Base-by-base conservation (phyloP, 1,139 yeast genomes). In the Candida frijolesensis region DNA sequence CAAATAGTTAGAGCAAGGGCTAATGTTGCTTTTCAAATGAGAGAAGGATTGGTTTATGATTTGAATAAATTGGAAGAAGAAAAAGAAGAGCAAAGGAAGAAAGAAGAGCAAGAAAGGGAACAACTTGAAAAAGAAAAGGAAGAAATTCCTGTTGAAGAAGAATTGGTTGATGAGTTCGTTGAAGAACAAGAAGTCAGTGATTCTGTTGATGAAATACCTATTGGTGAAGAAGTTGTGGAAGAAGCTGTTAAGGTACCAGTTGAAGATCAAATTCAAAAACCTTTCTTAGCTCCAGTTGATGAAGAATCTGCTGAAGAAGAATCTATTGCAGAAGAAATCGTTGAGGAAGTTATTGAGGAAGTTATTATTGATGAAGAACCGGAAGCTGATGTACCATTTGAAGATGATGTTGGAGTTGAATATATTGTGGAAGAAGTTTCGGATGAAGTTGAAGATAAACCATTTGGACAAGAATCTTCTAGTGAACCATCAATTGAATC, bases 1-100 rank as follows among this genome's bases (percentile, higher is more conserved):
- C 83, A 84, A 52, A 79, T 89, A 47, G 74, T 87, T 52, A 79
- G 97, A 61, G 92, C 96, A 12, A 82, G 85, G 64, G 96, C 96
- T 16, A 92, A 91, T 62, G 70, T 88, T 42, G 86, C 87, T 15
- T 87, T 88, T 66, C 97, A 90, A 68, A 71, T 74, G 53, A 81
- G 95, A 57, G 92, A 87, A 64, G 76, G 69, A 14, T 57, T 66
- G 49, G 60, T 57, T 51, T 48, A 29, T 47, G 62, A 49, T 12
- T 48, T 49, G 42, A 27, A n/a, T 14, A 27, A 25, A 15, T 7
- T n/a, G 27, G 19, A 27, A 14, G 42, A 40, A 40, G 18, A 25
- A n/a, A 22, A 35, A 35, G 40, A 15, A 37, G 16, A 37, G 18
- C 14, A 40, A 18, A 15, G 8, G 4, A 34, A 46, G 48, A 39